Evolutionary conservation across 1,284 basidiomycete genomes (phyloP).

Genomic region (Melampsora americana): DNA sequence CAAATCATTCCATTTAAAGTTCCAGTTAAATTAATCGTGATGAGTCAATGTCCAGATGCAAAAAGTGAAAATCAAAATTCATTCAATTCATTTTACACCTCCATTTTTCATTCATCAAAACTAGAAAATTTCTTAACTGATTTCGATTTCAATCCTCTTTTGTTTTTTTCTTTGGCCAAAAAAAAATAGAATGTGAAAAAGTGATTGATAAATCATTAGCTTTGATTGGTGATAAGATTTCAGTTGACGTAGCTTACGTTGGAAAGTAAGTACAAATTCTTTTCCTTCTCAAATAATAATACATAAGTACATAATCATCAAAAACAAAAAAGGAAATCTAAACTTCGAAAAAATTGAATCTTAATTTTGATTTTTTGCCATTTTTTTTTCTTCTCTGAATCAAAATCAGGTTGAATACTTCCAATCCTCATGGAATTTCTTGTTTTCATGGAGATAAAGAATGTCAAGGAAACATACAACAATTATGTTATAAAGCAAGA

Average conservation of each 20-base stretch:
- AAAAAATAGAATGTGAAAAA: conserved; percentile 20
- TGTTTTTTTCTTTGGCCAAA: not conserved
- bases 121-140: no score
- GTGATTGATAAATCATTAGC: conserved; percentile 45
- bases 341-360: no score
- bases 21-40: conserved; percentile 45
- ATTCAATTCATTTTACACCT: not conserved
- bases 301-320: no score
- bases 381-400: no score
- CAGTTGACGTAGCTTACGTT: conserved; percentile 19
- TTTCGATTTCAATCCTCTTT: no score
- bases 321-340: no score
- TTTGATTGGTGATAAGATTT: conserved; percentile 43
- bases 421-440: conserved; percentile 42
- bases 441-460: conserved; percentile 49
- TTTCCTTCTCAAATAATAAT: not conserved
- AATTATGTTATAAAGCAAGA: conserved; percentile 47
- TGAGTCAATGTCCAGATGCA: conserved; percentile 46
- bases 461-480: conserved; percentile 49
- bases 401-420: conserved; percentile 20
- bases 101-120: not conserved
- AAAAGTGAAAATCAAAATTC: conserved; percentile 5
- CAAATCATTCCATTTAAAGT: conserved; percentile 7
- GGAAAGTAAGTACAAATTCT: conserved; percentile 30
- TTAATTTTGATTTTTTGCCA: no score